A percentile compares a stretch with the other conserved stretches of the same genome.
These are phyloP conservation scores for Strigomonas galati DNA, from an alignment of 208 protist species.

Conservation along the genomic window DNA sequence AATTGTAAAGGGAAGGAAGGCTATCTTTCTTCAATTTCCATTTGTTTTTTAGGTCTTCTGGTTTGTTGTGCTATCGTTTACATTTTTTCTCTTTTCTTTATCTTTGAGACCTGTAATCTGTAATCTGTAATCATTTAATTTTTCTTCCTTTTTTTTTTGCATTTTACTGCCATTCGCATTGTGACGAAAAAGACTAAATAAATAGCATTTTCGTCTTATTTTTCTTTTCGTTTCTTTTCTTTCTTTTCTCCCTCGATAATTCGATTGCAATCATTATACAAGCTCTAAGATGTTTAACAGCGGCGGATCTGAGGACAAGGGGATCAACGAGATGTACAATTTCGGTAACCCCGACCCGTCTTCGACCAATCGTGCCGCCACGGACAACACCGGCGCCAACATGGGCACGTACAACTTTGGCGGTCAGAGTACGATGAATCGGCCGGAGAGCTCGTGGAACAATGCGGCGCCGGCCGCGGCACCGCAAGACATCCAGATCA, in stretches of 20 bases:
- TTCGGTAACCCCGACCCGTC: constrained; percentile 23
- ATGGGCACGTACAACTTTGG: constrained; percentile 8
- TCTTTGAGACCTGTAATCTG: not conserved
- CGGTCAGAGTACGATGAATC: not conserved
- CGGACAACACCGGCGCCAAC: not conserved
- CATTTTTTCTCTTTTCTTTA: constrained; percentile 11
- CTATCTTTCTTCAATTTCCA: not conserved
- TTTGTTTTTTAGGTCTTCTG: constrained; percentile 9
- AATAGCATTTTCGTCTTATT: not conserved
- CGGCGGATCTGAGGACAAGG: not conserved
- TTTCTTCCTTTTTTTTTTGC: too few species aligned
- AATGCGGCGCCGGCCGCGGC: too few species aligned
- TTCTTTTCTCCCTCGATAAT: not conserved
- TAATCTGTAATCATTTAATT: constrained; percentile 12
- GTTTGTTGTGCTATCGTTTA: not conserved
- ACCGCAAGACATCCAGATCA: constrained; percentile 13
- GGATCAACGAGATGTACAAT: constrained; percentile 30
- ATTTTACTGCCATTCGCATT: too few species aligned
- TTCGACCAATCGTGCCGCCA: constrained; percentile 4
- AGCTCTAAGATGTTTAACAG: not conserved
- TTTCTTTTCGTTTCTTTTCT: constrained; percentile 13
- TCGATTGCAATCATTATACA: not conserved
- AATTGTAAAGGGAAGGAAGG: too few species aligned
- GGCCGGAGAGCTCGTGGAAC: not conserved
- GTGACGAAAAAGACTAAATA: too few species aligned